phyloP scores from a whole-genome alignment of 805 yeast genomes.

The Nakazawaea laoshanensis region DNA sequence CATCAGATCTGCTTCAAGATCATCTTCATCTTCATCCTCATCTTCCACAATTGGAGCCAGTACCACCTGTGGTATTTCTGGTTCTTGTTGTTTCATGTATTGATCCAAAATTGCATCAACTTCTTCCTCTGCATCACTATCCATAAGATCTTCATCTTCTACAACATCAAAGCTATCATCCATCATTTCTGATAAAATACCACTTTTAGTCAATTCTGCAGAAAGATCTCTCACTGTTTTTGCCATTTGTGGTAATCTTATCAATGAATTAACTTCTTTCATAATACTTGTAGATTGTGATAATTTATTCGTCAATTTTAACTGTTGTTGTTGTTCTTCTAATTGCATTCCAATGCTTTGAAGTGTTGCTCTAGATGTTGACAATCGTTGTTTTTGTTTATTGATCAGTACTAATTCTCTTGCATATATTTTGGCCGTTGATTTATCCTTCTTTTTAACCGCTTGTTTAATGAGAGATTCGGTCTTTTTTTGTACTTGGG shows the following conservation, averaged over 20 bases:
- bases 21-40: constrained; percentile 50
- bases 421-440: constrained; percentile 73
- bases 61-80: constrained; percentile 22
- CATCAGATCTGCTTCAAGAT: constrained; percentile 75
- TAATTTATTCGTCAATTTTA: constrained; percentile 76
- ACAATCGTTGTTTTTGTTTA: constrained; percentile 66
- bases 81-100: constrained; percentile 27
- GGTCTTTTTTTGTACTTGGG: constrained; percentile 61
- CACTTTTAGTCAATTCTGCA: constrained; percentile 77
- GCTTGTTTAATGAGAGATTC: constrained; percentile 65
- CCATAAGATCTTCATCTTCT: constrained; percentile 56
- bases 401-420: constrained; percentile 67
- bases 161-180: constrained; percentile 75
- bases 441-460: constrained; percentile 69
- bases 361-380: constrained; percentile 76
- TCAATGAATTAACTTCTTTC: constrained; percentile 79
- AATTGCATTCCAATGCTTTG: constrained; percentile 83
- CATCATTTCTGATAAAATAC: constrained; percentile 90
- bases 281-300: constrained; percentile 70
- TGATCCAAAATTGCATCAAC: constrained; percentile 53
- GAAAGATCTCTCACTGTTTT: constrained; percentile 81
- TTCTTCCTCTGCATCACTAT: constrained; percentile 53
- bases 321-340: constrained; percentile 84
- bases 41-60: constrained; percentile 59
- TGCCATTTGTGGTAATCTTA: constrained; percentile 70